phyloP scores from a whole-genome alignment of 371 early-diverging fungal species.

The Entomophthora muscae region DNA sequence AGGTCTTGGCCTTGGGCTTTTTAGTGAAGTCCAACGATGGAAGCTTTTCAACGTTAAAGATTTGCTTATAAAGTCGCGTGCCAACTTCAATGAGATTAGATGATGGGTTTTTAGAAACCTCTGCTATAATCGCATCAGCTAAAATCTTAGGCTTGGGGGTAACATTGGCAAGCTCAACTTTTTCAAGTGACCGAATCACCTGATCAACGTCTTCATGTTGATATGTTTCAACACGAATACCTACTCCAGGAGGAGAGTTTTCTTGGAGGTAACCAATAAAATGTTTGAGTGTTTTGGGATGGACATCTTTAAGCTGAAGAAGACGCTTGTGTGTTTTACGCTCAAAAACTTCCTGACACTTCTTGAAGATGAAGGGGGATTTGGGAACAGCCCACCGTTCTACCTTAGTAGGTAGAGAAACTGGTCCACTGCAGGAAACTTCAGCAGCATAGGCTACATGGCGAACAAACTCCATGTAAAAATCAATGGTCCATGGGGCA shows the following conservation, averaged over 20 bases:
- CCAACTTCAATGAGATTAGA: background rate
- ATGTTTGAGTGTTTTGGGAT: conserved; percentile 51
- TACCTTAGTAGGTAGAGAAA: conserved; percentile 59
- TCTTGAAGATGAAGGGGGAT: conserved; percentile 91
- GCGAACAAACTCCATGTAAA: conserved; percentile 67
- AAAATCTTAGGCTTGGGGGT: conserved; percentile 6
- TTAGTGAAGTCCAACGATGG: background rate
- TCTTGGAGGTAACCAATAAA: conserved; percentile 56
- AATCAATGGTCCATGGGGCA: conserved; percentile 67
- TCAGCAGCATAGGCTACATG: conserved; percentile 57
- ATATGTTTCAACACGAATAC: conserved; percentile 46
- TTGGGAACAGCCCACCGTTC: conserved; percentile 78
- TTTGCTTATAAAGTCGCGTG: background rate
- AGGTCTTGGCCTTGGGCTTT: conserved; percentile 2
- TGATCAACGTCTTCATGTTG: conserved; percentile 38
- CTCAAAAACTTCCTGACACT: conserved; percentile 92
- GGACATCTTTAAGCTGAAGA: conserved; percentile 64
- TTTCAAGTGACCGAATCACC: background rate
- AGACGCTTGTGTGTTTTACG: conserved; percentile 71
- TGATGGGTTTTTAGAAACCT: conserved; percentile 4
- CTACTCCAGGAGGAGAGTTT: conserved; percentile 59
- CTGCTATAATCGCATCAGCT: conserved; percentile 5
- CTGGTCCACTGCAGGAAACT: conserved; percentile 54
- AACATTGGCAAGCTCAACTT: background rate
- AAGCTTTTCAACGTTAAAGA: conserved; percentile 2